phyloP scores from a whole-genome alignment of 495 filamentous ascomycete species.

The Hyaloscypha finlandica region DNA sequence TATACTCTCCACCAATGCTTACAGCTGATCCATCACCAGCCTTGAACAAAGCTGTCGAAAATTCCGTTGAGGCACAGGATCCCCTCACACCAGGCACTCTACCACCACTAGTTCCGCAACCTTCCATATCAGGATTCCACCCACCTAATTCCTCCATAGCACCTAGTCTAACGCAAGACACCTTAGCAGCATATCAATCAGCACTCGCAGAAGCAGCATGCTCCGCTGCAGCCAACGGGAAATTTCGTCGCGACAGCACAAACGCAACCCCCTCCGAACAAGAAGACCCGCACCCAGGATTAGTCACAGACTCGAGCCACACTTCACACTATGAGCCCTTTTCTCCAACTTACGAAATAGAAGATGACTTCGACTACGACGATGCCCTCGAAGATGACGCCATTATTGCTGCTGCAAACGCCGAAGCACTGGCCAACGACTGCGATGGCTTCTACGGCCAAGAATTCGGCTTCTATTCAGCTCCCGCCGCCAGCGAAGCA shows the following conservation, averaged over 20 bases:
- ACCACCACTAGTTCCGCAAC: not conserved
- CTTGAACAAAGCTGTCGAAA: conserved; percentile 15
- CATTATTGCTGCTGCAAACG: conserved; percentile 94
- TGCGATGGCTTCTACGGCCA: conserved; percentile 92
- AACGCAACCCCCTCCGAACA: conserved; percentile 31
- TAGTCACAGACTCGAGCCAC: conserved; percentile 39
- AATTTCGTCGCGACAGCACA: conserved; percentile 59
- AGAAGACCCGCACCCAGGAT: conserved; percentile 34
- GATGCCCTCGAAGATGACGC: conserved; percentile 77
- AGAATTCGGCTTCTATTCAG: conserved; percentile 97
- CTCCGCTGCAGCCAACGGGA: conserved; percentile 68
- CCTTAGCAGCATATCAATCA: conserved; percentile 72
- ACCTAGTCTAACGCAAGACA: conserved; percentile 47
- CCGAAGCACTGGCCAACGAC: conserved; percentile 88
- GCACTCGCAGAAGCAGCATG: conserved; percentile 79
- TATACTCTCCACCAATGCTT: conserved; percentile 28
- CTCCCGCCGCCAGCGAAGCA: conserved; percentile 44
- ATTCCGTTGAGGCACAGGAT: not conserved
- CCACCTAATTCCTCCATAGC: not conserved
- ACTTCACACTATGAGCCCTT: conserved; percentile 39
- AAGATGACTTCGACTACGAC: conserved; percentile 54
- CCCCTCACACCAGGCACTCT: not conserved
- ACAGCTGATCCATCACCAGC: conserved; percentile 19
- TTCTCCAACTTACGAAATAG: conserved; percentile 34
- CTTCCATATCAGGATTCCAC: conserved; percentile 11